A percentile compares a stretch with the other conserved stretches of the same genome.
Evolutionary conservation across 2,329 filamentous ascomycete genomes (phyloP).

Genomic region (Pseudogymnoascus sp.): DNA sequence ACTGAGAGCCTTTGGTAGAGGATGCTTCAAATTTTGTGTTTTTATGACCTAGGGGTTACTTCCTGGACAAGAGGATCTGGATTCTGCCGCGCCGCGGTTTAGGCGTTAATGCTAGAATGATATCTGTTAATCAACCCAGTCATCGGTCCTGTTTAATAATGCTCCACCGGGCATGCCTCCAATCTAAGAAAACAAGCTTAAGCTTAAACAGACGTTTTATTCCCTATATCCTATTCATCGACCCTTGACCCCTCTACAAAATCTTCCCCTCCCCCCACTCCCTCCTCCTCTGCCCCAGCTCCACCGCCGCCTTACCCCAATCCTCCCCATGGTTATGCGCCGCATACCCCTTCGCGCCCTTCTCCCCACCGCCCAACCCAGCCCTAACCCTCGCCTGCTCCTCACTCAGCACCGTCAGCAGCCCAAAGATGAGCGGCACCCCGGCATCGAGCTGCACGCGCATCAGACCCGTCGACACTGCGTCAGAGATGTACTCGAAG

Average conservation of each 20-base stretch:
- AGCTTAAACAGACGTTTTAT: neutral
- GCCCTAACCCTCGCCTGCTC: constrained; percentile 81
- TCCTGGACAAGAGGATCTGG: no score
- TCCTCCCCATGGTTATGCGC: constrained; percentile 93
- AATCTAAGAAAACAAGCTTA: neutral
- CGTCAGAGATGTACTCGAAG: constrained; percentile 96
- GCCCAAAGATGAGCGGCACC: constrained; percentile 83
- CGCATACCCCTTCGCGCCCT: constrained; percentile 59
- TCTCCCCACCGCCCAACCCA: constrained; percentile 71
- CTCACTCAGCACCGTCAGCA: constrained; percentile 81
- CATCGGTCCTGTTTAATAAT: neutral
- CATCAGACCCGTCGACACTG: constrained; percentile 88
- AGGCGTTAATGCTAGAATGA: neutral
- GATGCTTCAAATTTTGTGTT: no score
- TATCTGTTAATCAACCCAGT: neutral
- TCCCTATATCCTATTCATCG: neutral
- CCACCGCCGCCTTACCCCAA: constrained; percentile 90
- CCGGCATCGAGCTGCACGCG: constrained; percentile 82
- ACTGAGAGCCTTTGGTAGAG: no score
- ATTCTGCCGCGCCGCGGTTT: no score
- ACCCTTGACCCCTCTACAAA: neutral
- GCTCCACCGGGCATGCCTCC: neutral
- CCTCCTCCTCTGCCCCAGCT: constrained; percentile 81
- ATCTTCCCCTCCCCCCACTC: constrained; percentile 54
- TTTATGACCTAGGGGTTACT: no score